phyloP scores from a whole-genome alignment of 164 flowering plant genomes.

The Chimonanthus praecox region DNA sequence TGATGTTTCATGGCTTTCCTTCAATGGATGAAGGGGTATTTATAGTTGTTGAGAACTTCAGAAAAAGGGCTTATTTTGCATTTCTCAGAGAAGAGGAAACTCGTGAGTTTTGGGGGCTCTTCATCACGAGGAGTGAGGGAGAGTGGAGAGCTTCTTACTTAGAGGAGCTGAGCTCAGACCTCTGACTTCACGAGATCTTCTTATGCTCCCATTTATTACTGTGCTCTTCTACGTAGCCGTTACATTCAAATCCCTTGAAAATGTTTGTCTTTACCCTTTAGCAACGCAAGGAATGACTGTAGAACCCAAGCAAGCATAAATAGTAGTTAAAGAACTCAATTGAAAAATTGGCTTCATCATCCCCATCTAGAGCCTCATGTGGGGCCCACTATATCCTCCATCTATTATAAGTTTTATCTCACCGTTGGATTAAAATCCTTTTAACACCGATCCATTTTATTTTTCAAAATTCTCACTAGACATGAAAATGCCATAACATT shows the following conservation, averaged over 20 bases:
- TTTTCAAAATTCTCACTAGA: too few species aligned
- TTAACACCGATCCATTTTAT: too few species aligned
- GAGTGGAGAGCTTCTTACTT: conserved; percentile 12
- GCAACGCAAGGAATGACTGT: neutral
- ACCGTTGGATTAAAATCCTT: too few species aligned
- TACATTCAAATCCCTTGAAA: neutral
- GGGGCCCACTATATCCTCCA: too few species aligned
- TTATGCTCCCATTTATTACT: conserved; percentile 29
- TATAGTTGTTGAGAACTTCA: conserved; percentile 41
- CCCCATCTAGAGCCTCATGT: too few species aligned
- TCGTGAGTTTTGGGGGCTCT: conserved; percentile 67
- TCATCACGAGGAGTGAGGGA: conserved; percentile 62
- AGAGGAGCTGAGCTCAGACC: conserved; percentile 25
- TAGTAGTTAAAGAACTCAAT: too few species aligned
- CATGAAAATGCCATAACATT: too few species aligned
- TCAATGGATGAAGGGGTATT: conserved; percentile 38
- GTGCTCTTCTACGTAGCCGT: neutral
- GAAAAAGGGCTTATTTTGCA: conserved; percentile 15
- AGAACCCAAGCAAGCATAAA: too few species aligned
- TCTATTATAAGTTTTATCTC: too few species aligned
- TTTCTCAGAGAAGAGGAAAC: conserved; percentile 36
- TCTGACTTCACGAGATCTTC: conserved; percentile 46
- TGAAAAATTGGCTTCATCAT: too few species aligned
- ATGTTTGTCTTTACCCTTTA: neutral
- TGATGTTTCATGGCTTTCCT: conserved; percentile 2